Percentiles rank a stretch among this genome's conserved stretches.
These are phyloP conservation scores for Excoecaria agallocha DNA, from an alignment of 345 rosid genomes.

Conservation along the genomic window DNA sequence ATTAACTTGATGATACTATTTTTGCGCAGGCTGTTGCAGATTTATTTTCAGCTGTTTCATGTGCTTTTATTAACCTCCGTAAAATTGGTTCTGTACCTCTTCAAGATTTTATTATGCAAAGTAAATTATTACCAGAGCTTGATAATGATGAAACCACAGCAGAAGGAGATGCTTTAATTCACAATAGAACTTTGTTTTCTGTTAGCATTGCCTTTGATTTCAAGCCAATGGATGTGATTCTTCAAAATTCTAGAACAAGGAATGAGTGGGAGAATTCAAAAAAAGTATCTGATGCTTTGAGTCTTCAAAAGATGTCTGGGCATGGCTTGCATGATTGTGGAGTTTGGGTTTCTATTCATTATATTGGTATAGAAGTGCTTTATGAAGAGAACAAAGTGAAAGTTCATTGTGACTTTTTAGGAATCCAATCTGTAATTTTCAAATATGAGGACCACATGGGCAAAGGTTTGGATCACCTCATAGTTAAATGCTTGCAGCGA, in stretches of 20 bases:
- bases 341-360: conserved; percentile 56
- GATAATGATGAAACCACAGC: conserved; percentile 29
- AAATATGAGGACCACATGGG: conserved; percentile 43
- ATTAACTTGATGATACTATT: conserved; percentile 26
- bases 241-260: conserved; percentile 46
- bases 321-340: conserved; percentile 41
- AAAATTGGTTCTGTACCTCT: conserved; percentile 33
- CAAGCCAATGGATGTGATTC: conserved; percentile 54
- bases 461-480: conserved; percentile 43
- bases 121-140: conserved; percentile 35
- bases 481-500: conserved; percentile 33
- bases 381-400: conserved; percentile 54
- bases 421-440: conserved; percentile 48
- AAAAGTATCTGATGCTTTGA: conserved; percentile 36
- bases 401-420: conserved; percentile 40
- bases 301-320: conserved; percentile 27
- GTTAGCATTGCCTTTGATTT: conserved; percentile 51
- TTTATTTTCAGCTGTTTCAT: conserved; percentile 44
- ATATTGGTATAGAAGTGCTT: conserved; percentile 39
- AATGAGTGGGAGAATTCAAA: conserved; percentile 28
- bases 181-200: conserved; percentile 31
- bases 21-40: conserved; percentile 56
- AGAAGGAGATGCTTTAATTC: conserved; percentile 33
- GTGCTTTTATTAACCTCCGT: conserved; percentile 36
- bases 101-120: conserved; percentile 41